These are phyloP conservation scores for Cladobotryum protrusum DNA, from an alignment of 2,329 filamentous ascomycete genomes.

Conservation along the genomic window DNA sequence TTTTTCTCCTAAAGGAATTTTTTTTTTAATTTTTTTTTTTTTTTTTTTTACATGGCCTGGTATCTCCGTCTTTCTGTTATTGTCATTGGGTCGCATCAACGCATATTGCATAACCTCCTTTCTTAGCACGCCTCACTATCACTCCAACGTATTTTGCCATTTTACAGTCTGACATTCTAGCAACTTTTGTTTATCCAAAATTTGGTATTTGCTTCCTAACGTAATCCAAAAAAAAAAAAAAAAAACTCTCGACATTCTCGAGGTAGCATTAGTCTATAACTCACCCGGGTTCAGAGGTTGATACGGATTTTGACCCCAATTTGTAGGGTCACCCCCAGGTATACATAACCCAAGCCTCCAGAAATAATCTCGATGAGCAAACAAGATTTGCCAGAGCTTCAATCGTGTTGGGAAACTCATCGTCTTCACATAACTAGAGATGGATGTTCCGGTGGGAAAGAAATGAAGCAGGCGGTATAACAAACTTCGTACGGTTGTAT, in stretches of 20 bases:
- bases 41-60: too few relatives aligned
- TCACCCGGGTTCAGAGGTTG: background rate
- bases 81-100: too few relatives aligned
- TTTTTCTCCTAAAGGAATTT: background rate
- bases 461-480: constrained; percentile 22
- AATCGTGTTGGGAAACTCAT: constrained; percentile 54
- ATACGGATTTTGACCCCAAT: constrained; percentile 53
- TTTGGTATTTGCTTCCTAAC: too few relatives aligned
- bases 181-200: too few relatives aligned
- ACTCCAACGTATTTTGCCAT: too few relatives aligned
- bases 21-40: too few relatives aligned
- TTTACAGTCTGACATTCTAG: too few relatives aligned
- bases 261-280: background rate
- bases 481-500: constrained; percentile 27
- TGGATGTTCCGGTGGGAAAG: constrained; percentile 18
- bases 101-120: too few relatives aligned
- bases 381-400: constrained; percentile 87
- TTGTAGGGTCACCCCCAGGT: constrained; percentile 65
- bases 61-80: too few relatives aligned
- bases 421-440: constrained; percentile 16
- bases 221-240: too few relatives aligned
- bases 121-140: too few relatives aligned
- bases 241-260: background rate
- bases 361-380: constrained; percentile 94
- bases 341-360: constrained; percentile 88